phyloP scores from a whole-genome alignment of 2,329 filamentous ascomycete species.

The Didymella arachidicola region DNA sequence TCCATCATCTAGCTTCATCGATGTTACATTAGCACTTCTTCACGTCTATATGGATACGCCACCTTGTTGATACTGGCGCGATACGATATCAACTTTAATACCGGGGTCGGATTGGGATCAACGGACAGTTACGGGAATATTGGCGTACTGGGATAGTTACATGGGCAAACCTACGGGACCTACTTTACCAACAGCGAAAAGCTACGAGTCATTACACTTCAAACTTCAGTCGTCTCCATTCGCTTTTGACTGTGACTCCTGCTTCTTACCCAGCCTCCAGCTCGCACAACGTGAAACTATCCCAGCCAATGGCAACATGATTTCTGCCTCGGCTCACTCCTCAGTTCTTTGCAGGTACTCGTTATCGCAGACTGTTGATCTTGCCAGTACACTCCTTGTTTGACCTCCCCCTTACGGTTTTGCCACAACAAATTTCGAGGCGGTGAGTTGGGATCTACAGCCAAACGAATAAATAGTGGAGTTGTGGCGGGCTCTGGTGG shows the following conservation, averaged over 20 bases:
- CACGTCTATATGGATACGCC: slow-evolving; percentile 22
- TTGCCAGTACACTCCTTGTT: neutral
- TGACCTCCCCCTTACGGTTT: slow-evolving; percentile 15
- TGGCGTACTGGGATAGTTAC: slow-evolving; percentile 19
- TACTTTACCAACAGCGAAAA: slow-evolving; percentile 17
- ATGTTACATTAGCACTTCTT: slow-evolving; percentile 18
- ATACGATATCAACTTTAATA: slow-evolving; percentile 22
- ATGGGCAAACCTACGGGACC: slow-evolving; percentile 22
- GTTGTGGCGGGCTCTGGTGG: slow-evolving; percentile 10
- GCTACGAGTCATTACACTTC: slow-evolving; percentile 15
- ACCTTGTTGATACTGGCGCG: slow-evolving; percentile 21
- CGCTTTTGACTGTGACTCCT: neutral
- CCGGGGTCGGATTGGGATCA: slow-evolving; percentile 15
- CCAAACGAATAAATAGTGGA: slow-evolving; percentile 13
- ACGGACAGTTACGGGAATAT: slow-evolving; percentile 17
- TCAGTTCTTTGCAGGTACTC: neutral
- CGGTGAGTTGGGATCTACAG: slow-evolving; percentile 18
- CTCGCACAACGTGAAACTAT: neutral
- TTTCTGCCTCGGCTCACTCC: neutral
- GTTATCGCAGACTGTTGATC: neutral
- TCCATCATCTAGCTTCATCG: slow-evolving; percentile 10
- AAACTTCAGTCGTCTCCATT: neutral
- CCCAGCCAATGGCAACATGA: neutral
- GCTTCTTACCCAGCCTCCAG: neutral
- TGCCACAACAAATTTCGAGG: slow-evolving; percentile 20